phyloP scores from a whole-genome alignment of 2,329 filamentous ascomycete genomes.

The Didymella segeticola region DNA sequence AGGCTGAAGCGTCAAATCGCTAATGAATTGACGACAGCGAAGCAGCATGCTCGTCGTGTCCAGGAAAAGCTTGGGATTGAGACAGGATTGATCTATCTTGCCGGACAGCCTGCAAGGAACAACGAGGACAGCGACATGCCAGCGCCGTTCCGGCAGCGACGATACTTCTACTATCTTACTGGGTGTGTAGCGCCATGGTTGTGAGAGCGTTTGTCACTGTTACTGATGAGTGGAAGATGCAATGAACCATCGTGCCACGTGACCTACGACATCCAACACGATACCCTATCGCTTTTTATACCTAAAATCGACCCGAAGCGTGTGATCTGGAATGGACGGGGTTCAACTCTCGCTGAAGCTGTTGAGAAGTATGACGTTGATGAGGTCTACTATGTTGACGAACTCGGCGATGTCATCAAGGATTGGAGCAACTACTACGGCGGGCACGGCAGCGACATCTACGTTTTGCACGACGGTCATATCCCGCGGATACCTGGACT shows the following conservation, averaged over 20 bases:
- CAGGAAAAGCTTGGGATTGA: constrained; percentile 44
- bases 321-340: constrained; percentile 69
- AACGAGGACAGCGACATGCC: constrained; percentile 67
- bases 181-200: constrained; percentile 46
- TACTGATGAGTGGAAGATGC: constrained; percentile 34
- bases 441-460: constrained; percentile 32
- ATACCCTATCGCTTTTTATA: constrained; percentile 75
- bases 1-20: background rate
- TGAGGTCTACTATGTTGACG: constrained; percentile 64
- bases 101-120: constrained; percentile 57
- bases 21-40: constrained; percentile 33
- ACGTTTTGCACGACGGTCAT: constrained; percentile 45
- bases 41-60: constrained; percentile 50
- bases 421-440: constrained; percentile 37
- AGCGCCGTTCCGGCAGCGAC: constrained; percentile 63
- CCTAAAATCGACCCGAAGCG: constrained; percentile 69
- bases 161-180: constrained; percentile 68
- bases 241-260: constrained; percentile 63
- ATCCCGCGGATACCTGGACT: constrained; percentile 21
- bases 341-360: constrained; percentile 67
- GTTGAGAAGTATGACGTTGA: constrained; percentile 71
- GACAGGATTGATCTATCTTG: constrained; percentile 62
- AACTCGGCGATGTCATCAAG: constrained; percentile 38
- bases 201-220: background rate
- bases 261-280: constrained; percentile 64